Base-by-base conservation (phyloP, 805 yeast genomes). In the Candida schatavii region DNA sequence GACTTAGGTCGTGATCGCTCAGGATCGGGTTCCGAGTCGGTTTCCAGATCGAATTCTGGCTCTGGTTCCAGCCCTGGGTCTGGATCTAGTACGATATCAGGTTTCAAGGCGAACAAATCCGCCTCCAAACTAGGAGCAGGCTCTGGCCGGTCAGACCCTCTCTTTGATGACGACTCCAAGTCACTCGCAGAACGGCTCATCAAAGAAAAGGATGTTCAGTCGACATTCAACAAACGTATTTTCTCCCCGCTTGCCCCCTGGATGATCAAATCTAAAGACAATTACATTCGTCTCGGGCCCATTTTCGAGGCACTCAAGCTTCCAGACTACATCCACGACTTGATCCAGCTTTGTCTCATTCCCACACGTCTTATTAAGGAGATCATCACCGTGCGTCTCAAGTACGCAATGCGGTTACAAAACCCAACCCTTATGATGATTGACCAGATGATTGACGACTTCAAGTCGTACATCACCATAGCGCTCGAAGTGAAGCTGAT, bases 351-450 rank as follows among this genome's bases (percentile, higher is more conserved):
- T 13, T 75, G 88, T 29, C 69, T 77, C 41, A 86, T 93, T 47
- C 97, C 98, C 0, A 72, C 88, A 52, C 80, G 78, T 46, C 68
- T 93, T 35, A 82, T 89, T 52, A 84, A 83, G 54, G 96, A 88
- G 52, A 77, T 88, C 39, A 83, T 90, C 33, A 74, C 75, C 27
- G 77, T 86, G 32, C 75, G 97, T 49, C 68, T 91, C 35, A 68
- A 74, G 1, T 89, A 87, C 57, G 96, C 97, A 2, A 73, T 77
- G 58, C 85, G 84, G 54, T 64, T 91, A 37, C 79, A 76, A 40
- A 85, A 84, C 52, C 96, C 97, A 1, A 89, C 97, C 0, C 79
- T 90, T 81, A 85, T 88, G 89, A 87, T 88, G 83, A 87, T 93
- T 51, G 99, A 93, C 61, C 97, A 91, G 63, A 84, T 88, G 76